Evolutionary conservation across 495 filamentous ascomycete species (phyloP), one percentile per base, ranked within the genome.

Genomic region (Bombardia bombarda): DNA sequence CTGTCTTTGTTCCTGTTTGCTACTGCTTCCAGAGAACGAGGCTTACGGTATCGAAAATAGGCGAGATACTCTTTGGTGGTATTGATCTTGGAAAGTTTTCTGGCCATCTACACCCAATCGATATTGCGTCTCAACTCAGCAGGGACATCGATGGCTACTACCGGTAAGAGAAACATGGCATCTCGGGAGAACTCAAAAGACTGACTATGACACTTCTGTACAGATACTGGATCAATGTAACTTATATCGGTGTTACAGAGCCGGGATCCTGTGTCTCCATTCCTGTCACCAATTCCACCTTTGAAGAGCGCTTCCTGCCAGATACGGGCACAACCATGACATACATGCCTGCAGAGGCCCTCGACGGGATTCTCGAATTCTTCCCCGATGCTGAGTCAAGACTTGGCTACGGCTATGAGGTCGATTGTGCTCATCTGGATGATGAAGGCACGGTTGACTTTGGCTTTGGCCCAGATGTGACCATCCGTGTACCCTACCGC

Each of bases 31-130:
- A 20, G n/a, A 20, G 14, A 21, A 4, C 22, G 16, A 20, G 16
- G 9, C n/a, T n/a, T n/a, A n/a, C n/a, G n/a, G n/a, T n/a, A n/a
- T n/a, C n/a, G n/a, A n/a, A 22, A 23, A 12, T 78, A 18, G 90
- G 90, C 17, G 78, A 80, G 23, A 80, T 96, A 35, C 66, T 96
- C 13, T 96, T 96, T 53, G 90, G 90, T 22, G 90, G 88, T 17
- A 74, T 95, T 12, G 83, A 96, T 53, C 83, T 77, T 0, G 74
- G 72, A 31, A 95, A 93, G 61, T 96, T 81, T 60, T 69, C 68
- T 14, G 90, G 87, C 14, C 49, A 66, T 7, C 77, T 96, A 2
- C 54, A 77, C 28, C 83, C 36, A 3, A 13, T 53, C 4, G 40
- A 51, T 4, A 47, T 61, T 9, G 24, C 49, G 1, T 21, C 17